Base-by-base conservation (phyloP, 2,329 filamentous ascomycete species). In the Pseudogymnoascus sp. region DNA sequence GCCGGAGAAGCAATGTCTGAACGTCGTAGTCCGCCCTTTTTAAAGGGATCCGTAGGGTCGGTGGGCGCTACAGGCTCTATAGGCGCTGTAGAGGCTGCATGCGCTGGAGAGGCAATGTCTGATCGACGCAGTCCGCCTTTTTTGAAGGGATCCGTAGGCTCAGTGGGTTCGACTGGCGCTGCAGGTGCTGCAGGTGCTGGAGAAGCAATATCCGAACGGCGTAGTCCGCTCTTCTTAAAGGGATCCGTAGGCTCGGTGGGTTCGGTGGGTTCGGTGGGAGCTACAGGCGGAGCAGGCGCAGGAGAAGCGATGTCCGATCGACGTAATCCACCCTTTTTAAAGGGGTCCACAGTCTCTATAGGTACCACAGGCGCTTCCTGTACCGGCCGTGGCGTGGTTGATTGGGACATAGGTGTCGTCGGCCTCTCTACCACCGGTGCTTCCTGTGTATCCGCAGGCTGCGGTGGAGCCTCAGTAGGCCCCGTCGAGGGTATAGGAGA, bases 51-150 rank as follows among this genome's bases (percentile, higher is more conserved):
- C 6, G n/a, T 40, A 40, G 9, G 31, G 9, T 66, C 42, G 50
- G 36, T 17, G 5, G 36, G 36, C 3, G 7, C 15, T 17, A 13
- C n/a, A n/a, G n/a, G n/a, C n/a, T n/a, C 6, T 15, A 13, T 36
- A n/a, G 35, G 4, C 10, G 11, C 35, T 36, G 35, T 5, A 15
- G 35, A 3, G 11, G 23, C 50, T 21, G 50, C 13, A 31, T 13
- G 21, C 3, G 35, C 17, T 26, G 64, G 63, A 5, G 64, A 64
- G 10, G 57, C 40, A 38, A 67, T 50, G 10, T 68, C 70, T 21
- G 71, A 71, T 10, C 71, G 66, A 31, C 69, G 68, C 19, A 72
- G 63, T 1, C 70, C 71, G 21, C 64, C 69, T 63, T 71, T 72
- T 36, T 65, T 63, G 57, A 73, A 73, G 1, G 71, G 71, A 64